Conservation (phyloP, 2,329 filamentous ascomycete genomes). For the Ophiostoma triangulosporum region DNA sequence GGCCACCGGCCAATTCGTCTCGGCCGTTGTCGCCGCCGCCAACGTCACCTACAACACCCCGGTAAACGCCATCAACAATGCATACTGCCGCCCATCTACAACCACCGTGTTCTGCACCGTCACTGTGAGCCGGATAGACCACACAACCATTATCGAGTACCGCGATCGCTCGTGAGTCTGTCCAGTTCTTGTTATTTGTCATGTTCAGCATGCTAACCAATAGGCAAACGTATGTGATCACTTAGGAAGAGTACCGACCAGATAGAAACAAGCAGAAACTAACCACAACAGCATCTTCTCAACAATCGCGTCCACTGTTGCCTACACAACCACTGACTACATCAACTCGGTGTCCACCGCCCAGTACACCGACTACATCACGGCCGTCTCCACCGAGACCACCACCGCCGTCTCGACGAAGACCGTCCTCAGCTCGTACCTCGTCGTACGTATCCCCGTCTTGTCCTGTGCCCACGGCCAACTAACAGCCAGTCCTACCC, state of each 20-base stretch:
- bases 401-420: conserved; percentile 1
- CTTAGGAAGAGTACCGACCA: no score
- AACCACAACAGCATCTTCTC: background rate
- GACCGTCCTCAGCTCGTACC: conserved; percentile 4
- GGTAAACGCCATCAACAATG: background rate
- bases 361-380: conserved; percentile 1
- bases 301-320: background rate
- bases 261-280: background rate
- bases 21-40: background rate
- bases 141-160: no score
- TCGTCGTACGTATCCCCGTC: background rate
- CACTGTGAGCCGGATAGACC: no score
- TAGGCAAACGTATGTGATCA: background rate
- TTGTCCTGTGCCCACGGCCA: background rate
- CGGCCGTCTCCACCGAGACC: conserved; percentile 3
- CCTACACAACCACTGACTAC: background rate
- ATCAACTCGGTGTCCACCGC: conserved; percentile 3
- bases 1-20: background rate
- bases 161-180: background rate
- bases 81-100: background rate
- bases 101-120: conserved; percentile 6
- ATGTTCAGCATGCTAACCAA: no score
- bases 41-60: conserved; percentile 4
- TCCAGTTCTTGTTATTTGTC: background rate
- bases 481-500: conserved; percentile 4